These are phyloP conservation scores for Echria macrotheca DNA, from an alignment of 495 filamentous ascomycete genomes.

Conservation along the genomic window DNA sequence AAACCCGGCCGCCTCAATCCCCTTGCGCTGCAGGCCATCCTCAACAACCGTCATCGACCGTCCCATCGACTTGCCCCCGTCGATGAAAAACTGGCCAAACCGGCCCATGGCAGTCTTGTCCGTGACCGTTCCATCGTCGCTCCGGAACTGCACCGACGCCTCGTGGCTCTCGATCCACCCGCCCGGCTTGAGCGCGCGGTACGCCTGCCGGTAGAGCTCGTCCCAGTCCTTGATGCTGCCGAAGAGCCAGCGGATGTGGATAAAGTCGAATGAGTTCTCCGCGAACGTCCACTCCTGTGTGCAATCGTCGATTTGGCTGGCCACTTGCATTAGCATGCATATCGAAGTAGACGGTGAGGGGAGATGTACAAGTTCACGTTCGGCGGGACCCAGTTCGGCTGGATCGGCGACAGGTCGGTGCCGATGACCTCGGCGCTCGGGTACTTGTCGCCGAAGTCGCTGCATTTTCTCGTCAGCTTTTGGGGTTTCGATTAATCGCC, in stretches of 20 bases:
- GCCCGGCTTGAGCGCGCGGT: constrained; percentile 21
- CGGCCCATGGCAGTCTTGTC: constrained; percentile 38
- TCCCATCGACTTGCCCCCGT: constrained; percentile 41
- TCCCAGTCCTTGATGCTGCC: constrained; percentile 55
- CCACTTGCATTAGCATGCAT: background rate
- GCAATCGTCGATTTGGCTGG: constrained; percentile 42
- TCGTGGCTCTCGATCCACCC: constrained; percentile 42
- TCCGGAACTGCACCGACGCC: constrained; percentile 33
- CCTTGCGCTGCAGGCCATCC: constrained; percentile 26
- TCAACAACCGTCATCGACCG: constrained; percentile 41
- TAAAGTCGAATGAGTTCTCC: constrained; percentile 41
- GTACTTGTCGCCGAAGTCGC: constrained; percentile 54
- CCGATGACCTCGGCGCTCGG: constrained; percentile 32
- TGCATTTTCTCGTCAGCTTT: background rate
- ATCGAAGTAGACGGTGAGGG: background rate
- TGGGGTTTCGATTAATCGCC: constrained; percentile 7
- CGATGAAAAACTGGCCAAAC: constrained; percentile 42
- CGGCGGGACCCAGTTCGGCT: constrained; percentile 32
- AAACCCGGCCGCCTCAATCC: constrained; percentile 35
- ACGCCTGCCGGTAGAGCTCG: constrained; percentile 34
- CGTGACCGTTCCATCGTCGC: constrained; percentile 47
- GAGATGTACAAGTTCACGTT: constrained; percentile 38
- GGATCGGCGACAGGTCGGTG: constrained; percentile 17
- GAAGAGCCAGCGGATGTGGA: constrained; percentile 45
- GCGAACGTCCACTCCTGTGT: constrained; percentile 46